Conservation (phyloP, 2,329 filamentous ascomycete species). For the Cercospora sp. region DNA sequence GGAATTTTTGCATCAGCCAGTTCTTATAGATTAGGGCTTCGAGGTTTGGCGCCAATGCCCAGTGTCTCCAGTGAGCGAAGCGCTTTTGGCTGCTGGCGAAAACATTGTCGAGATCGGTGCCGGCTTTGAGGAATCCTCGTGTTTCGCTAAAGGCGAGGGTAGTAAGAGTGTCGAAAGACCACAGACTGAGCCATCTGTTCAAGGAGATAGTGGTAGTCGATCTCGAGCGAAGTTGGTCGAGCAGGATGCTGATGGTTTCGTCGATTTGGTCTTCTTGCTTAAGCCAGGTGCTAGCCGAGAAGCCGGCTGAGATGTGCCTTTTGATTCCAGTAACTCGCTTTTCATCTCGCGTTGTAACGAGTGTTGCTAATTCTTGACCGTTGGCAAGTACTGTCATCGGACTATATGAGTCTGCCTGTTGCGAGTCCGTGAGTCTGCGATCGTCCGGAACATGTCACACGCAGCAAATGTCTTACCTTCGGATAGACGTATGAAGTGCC, state of each 20-base stretch:
- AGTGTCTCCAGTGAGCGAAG: constrained; percentile 20
- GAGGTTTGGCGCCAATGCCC: constrained; percentile 10
- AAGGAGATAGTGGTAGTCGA: neutral
- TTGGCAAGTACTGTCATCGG: constrained; percentile 18
- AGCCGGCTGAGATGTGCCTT: constrained; percentile 17
- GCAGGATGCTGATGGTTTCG: constrained; percentile 7
- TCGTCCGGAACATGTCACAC: neutral
- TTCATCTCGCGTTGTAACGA: constrained; percentile 17
- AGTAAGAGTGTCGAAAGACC: constrained; percentile 20
- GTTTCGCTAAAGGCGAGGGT: constrained; percentile 19
- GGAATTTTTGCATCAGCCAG: constrained; percentile 1
- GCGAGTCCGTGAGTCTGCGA: neutral
- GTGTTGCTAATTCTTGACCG: constrained; percentile 14
- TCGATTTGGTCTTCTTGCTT: constrained; percentile 22
- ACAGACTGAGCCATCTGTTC: constrained; percentile 17
- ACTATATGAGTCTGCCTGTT: constrained; percentile 14
- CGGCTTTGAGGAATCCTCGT: constrained; percentile 9
- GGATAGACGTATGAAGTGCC: constrained; percentile 7
- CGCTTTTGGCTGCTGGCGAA: constrained; percentile 7
- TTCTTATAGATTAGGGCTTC: constrained; percentile 21
- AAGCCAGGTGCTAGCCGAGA: constrained; percentile 19
- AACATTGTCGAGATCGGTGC: constrained; percentile 15
- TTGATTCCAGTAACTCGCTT: constrained; percentile 20
- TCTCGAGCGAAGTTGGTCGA: constrained; percentile 5
- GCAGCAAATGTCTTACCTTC: neutral